These are phyloP conservation scores for Beauveria pseudobassiana DNA, from an alignment of 2,329 filamentous ascomycete species.

Conservation along the genomic window DNA sequence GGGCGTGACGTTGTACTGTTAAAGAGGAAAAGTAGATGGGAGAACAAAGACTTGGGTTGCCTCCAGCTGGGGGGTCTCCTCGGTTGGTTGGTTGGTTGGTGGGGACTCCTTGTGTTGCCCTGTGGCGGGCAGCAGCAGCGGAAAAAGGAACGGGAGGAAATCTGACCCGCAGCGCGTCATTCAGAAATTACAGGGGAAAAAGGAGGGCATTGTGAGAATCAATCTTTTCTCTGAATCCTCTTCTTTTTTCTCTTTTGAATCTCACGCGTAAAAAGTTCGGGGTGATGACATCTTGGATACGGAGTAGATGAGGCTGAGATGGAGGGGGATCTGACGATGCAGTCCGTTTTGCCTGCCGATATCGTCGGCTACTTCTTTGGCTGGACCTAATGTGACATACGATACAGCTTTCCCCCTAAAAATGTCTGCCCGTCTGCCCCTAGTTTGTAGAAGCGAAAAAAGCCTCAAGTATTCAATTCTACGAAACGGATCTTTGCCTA, in stretches of 20 bases:
- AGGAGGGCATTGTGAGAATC: not conserved
- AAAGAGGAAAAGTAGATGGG: too few relatives aligned
- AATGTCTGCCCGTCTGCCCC: too few relatives aligned
- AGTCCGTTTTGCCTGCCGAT: not conserved
- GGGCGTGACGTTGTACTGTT: too few relatives aligned
- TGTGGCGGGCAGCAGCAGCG: not conserved
- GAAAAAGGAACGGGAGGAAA: not conserved
- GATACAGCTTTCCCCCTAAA: too few relatives aligned
- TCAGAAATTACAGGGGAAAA: not conserved
- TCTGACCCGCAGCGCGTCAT: slow-evolving; percentile 5
- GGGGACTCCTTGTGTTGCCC: not conserved
- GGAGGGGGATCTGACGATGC: not conserved
- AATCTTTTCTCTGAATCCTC: not conserved
- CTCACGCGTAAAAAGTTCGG: too few relatives aligned
- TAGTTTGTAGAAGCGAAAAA: too few relatives aligned
- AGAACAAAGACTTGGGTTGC: not conserved
- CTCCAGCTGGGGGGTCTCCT: not conserved
- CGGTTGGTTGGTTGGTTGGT: slow-evolving; percentile 1
- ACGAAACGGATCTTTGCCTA: too few relatives aligned
- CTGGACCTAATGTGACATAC: too few relatives aligned
- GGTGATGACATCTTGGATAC: not conserved
- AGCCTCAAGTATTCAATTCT: too few relatives aligned
- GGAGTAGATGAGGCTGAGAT: not conserved
- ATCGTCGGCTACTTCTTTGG: not conserved
- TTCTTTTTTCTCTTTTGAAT: not conserved